Percentiles rank a stretch among this genome's conserved stretches.
Conservation (phyloP, 257 asterid species). For the Salvia miltiorrhiza region DNA sequence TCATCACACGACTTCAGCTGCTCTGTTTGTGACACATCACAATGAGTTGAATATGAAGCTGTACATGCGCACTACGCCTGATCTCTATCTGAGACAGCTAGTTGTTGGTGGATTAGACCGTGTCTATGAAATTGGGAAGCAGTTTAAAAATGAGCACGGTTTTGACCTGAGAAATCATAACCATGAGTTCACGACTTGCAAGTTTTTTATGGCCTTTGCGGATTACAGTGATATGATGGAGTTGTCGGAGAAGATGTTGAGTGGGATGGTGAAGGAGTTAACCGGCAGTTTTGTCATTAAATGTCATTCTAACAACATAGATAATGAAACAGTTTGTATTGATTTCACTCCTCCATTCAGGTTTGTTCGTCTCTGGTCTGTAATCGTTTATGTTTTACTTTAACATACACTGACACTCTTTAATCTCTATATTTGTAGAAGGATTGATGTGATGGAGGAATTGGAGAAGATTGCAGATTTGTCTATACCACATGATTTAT, state of each 20-base stretch:
- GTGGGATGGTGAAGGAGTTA: slow-evolving; percentile 84
- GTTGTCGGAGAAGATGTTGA: slow-evolving; percentile 76
- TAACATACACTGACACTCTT: too few relatives aligned
- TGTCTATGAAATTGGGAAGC: slow-evolving; percentile 89
- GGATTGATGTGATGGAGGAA: slow-evolving; percentile 92
- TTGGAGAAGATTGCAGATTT: slow-evolving; percentile 79
- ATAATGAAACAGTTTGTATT: slow-evolving; percentile 76
- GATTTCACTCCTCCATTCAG: slow-evolving; percentile 99
- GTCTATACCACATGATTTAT: slow-evolving; percentile 77
- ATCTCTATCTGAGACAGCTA: slow-evolving; percentile 65
- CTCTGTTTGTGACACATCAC: slow-evolving; percentile 88
- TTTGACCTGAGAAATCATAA: slow-evolving; percentile 88
- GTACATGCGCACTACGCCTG: slow-evolving; percentile 86
- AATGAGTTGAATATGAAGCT: slow-evolving; percentile 77
- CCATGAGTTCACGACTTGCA: slow-evolving; percentile 96
- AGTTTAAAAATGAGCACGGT: slow-evolving; percentile 88
- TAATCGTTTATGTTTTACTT: too few relatives aligned
- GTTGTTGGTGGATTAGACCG: slow-evolving; percentile 89
- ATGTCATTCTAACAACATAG: slow-evolving; percentile 84
- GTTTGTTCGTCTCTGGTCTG: too few relatives aligned
- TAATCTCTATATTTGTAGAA: slow-evolving; percentile 41
- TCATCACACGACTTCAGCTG: slow-evolving; percentile 91
- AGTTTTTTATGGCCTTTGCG: slow-evolving; percentile 88
- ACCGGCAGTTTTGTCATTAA: slow-evolving; percentile 80
- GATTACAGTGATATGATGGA: slow-evolving; percentile 88